phyloP scores from a whole-genome alignment of 2,329 filamentous ascomycete genomes.

The Xylariaceae sp. region DNA sequence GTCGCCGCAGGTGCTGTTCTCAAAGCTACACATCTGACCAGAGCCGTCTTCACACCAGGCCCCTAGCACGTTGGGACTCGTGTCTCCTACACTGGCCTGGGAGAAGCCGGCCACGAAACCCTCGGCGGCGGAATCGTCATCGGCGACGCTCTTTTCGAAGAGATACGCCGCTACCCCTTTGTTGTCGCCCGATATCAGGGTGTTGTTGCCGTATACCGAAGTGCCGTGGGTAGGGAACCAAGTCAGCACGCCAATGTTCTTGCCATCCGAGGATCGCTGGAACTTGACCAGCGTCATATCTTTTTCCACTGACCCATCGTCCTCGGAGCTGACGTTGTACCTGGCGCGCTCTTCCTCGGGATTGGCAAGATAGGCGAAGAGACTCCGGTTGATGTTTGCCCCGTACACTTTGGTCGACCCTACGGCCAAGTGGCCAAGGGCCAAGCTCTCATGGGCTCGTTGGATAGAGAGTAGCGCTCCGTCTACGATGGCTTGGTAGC shows the following conservation, averaged over 20 bases:
- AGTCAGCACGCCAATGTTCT: constrained; percentile 72
- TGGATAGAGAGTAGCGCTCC: constrained; percentile 76
- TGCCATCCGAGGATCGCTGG: constrained; percentile 62
- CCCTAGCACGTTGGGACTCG: constrained; percentile 78
- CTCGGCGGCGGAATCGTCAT: constrained; percentile 47
- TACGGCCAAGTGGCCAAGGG: constrained; percentile 38
- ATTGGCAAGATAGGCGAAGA: constrained; percentile 82
- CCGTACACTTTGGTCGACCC: constrained; percentile 63
- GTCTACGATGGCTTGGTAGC: constrained; percentile 81
- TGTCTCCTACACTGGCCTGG: constrained; percentile 86
- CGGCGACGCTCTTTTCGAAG: constrained; percentile 62
- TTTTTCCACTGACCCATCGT: constrained; percentile 56
- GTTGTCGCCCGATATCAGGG: constrained; percentile 86
- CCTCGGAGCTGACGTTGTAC: constrained; percentile 50
- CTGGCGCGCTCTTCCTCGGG: constrained; percentile 64
- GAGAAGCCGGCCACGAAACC: constrained; percentile 87
- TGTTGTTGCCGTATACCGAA: constrained; percentile 86
- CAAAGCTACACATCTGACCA: constrained; percentile 60
- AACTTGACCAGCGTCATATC: constrained; percentile 74
- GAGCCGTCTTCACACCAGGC: constrained; percentile 86
- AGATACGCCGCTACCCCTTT: constrained; percentile 87
- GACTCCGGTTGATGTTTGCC: constrained; percentile 82
- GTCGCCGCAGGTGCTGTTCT: constrained; percentile 76
- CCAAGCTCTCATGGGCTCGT: constrained; percentile 66
- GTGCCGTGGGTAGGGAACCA: constrained; percentile 94